Evolutionary conservation across 169 alveolate genomes (phyloP), one percentile per base, ranked within the genome.

Genomic region (Cystoisospora suis): DNA sequence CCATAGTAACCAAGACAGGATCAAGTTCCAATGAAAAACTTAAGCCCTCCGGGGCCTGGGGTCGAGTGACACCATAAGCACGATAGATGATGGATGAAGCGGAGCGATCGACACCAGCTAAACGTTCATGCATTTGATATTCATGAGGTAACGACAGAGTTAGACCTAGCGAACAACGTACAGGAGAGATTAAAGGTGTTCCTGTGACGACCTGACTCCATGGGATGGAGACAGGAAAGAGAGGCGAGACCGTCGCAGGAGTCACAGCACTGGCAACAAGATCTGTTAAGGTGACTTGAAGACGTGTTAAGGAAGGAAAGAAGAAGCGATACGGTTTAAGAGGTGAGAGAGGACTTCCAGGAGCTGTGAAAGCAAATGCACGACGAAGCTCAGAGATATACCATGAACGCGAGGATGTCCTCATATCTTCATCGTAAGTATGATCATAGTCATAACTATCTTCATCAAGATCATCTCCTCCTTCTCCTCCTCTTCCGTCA

Each of bases 171-270:
- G 29, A 77, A 34, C n/a, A 38, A 44, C 90, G 83, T 32, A 53
- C 75, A 38, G 90, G 90, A n/a, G 90, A 38, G 59, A 86, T 49
- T 42, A 86, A 36, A 34, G 90, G 90, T 65, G 58, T 86, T 70
- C 47, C 29, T n/a, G 47, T 70, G 72, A 47, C 45, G 59, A 86
- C 79, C 85, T 75, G 36, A 49, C 38, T 58, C 90, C 90, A 86
- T 29, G 90, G 56, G 9, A 86, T 45, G 27, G 81, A 69, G 7
- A 70, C 75, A 40, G 90, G 90, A 7, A 53, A 49, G 75, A 86
- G 45, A 3, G 90, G 90, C 34, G 81, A 61, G 75, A 86, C 70
- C 34, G 85, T 34, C 40, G 85, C 47, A 69, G 85, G 49, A 32
- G 90, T 70, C 32, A 86, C 75, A 6, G 90, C 77, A 40, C 86